Evolutionary conservation across 2,329 filamentous ascomycete species (phyloP), one percentile per base, ranked within the genome.

Genomic region (Purpureocillium takamizusanense): DNA sequence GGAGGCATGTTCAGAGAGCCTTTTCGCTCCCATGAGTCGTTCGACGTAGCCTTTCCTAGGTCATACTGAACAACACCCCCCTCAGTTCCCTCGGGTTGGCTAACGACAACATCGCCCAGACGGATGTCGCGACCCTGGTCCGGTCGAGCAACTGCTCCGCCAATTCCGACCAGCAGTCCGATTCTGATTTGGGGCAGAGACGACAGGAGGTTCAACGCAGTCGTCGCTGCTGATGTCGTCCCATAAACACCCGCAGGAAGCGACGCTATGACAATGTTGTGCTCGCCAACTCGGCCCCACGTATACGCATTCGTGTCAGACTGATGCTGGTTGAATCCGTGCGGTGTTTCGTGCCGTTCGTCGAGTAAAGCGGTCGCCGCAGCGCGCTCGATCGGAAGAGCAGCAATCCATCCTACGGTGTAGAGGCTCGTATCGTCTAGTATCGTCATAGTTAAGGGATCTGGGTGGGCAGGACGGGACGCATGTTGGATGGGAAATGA

Each of bases 331-430:
- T 15, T 14, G 10, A 12, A 18, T n/a, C n/a, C n/a, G 7, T 32
- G 14, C 2, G 31, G 31, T 32, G 7, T 14, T 18, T 32, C 31
- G 16, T 38, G 36, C 3, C 9, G 9, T 15, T 66, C 57, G 35
- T 69, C 64, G 3, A 69, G 58, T 16, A 66, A 56, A 0, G 35
- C 47, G 16, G 47, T 43, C 2, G 64, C 64, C 4, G 64, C 63
- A 31, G 57, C 51, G 28, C 48, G 51, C 36, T 69, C 65, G 0
- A 43, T 51, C 0, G 5, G 13, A 1, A 67, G 39, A 10, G 64
- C 62, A 38, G 60, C 67, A 7, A 69, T 64, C 63, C 63, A 67
- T 14, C 61, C 65, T 7, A 69, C 53, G 0, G 52, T 62, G 37
- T 67, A 68, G 48, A n/a, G n/a, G n/a, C n/a, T n/a, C n/a, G n/a